Evolutionary conservation across 306 rosid genomes (phyloP).

Genomic region (Cucumis sativus): Cucumber_9930_V3 NC_026661.2:21332501-21333000

Average conservation of each 20-base stretch:
- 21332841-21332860: neutral
- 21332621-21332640: neutral
- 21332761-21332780: neutral
- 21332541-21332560: conserved; percentile 11
- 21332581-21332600: conserved; percentile 56
- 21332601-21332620: conserved; percentile 61
- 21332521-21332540: neutral
- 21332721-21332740: conserved; percentile 60
- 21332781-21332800: neutral
- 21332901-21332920: neutral
- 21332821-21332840: neutral
- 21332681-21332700: conserved; percentile 29
- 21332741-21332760: conserved; percentile 35
- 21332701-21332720: conserved; percentile 42
- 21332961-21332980: neutral
- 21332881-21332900: neutral
- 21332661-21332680: conserved; percentile 5
- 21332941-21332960: neutral
- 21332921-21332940: neutral
- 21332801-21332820: neutral
- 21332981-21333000: neutral
- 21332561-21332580: conserved; percentile 31
- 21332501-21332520: neutral
- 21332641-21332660: conserved; percentile 6
- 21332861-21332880: neutral